A percentile compares a stretch with the other conserved stretches of the same genome.
Evolutionary conservation across 2,329 filamentous ascomycete genomes (phyloP).

Genomic region (Blumeriella jaapii): DNA sequence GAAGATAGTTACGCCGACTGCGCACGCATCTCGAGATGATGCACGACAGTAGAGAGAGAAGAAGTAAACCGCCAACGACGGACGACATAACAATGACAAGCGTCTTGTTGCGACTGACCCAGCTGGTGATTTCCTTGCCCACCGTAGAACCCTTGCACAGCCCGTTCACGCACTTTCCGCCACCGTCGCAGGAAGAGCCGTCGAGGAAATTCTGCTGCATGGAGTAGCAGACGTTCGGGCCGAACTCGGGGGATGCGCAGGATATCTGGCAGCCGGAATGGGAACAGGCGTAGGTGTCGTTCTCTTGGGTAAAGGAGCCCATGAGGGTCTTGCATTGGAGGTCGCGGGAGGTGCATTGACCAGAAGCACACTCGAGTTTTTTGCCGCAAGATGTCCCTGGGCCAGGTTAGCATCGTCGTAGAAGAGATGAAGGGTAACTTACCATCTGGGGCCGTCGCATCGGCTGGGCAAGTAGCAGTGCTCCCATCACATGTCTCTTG

Average conservation of each 20-base stretch:
- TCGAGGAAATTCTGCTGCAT: constrained; percentile 90
- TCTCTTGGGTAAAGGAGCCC: constrained; percentile 59
- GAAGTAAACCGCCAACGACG: constrained; percentile 60
- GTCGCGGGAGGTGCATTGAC: constrained; percentile 88
- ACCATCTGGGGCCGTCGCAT: constrained; percentile 60
- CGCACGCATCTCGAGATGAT: constrained; percentile 47
- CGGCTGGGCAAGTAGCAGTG: constrained; percentile 60
- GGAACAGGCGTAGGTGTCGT: constrained; percentile 72
- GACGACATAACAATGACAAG: constrained; percentile 72
- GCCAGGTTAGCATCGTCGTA: constrained; percentile 10
- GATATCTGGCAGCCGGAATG: constrained; percentile 60
- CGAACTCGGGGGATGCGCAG: constrained; percentile 60
- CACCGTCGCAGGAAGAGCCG: constrained; percentile 72
- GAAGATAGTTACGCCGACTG: no score
- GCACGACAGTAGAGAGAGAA: constrained; percentile 60
- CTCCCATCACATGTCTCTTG: constrained; percentile 71
- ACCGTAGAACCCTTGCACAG: constrained; percentile 61
- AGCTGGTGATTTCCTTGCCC: constrained; percentile 58
- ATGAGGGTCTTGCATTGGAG: constrained; percentile 80
- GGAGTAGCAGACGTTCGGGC: constrained; percentile 53
- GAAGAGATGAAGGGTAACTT: constrained; percentile 7
- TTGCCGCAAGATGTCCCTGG: constrained; percentile 52
- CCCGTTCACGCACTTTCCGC: constrained; percentile 70
- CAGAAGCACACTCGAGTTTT: constrained; percentile 66
- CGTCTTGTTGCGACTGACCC: constrained; percentile 65